Percentiles rank a stretch among this genome's conserved stretches.
These are phyloP conservation scores for Citeromyces hawaiiensis DNA, from an alignment of 1,139 yeast genomes.

Conservation along the genomic window DNA sequence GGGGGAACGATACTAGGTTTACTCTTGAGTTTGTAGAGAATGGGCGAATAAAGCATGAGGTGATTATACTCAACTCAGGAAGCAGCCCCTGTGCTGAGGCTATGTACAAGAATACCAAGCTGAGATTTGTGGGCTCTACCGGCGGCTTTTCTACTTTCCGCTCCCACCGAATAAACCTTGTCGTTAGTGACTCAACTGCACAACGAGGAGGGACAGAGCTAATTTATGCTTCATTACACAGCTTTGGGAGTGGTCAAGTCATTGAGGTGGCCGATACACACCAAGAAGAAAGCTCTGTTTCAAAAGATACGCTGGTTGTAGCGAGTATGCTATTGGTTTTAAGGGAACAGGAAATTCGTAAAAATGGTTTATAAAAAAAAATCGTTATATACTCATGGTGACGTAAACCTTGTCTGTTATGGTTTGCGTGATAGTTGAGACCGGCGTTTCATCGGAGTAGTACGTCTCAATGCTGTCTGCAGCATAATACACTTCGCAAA, in stretches of 20 bases:
- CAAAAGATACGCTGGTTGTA: neutral
- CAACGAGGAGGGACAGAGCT: neutral
- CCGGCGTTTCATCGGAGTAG: constrained; percentile 12
- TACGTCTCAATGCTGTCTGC: constrained; percentile 13
- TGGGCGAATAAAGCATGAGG: neutral
- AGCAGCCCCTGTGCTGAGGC: neutral
- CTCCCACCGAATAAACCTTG: neutral
- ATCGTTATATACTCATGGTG: constrained; percentile 6
- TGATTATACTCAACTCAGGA: neutral
- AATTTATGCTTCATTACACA: neutral
- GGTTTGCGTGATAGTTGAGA: constrained; percentile 10
- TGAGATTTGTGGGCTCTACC: neutral
- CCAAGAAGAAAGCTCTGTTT: neutral
- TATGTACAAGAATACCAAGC: neutral
- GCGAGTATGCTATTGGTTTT: neutral
- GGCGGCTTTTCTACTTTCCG: constrained; percentile 1
- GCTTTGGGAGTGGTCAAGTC: neutral
- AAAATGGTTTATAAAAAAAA: constrained; percentile 4
- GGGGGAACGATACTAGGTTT: neutral
- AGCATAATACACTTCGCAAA: constrained; percentile 19
- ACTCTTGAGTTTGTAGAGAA: neutral
- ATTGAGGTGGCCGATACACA: neutral
- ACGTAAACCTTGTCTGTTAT: constrained; percentile 1
- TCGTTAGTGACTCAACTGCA: neutral
- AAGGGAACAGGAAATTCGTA: constrained; percentile 1